A percentile compares a stretch with the other conserved stretches of the same genome.
phyloP scores from a whole-genome alignment of 192 early-diverging fungal species.

The Coemansia sp. region DNA sequence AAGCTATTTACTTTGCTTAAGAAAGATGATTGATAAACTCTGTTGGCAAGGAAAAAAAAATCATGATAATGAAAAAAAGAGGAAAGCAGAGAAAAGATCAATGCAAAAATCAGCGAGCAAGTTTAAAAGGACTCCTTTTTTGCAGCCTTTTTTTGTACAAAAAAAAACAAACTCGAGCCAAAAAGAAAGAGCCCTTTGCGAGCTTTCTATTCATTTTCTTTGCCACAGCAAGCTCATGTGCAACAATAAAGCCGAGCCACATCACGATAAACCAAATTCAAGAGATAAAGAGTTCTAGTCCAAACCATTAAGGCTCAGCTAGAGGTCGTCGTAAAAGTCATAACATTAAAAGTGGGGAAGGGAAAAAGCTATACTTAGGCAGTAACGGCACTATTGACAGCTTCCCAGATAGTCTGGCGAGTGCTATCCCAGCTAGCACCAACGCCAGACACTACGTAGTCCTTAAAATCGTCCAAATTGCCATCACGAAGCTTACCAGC shows the following conservation, averaged over 20 bases:
- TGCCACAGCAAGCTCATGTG: background rate
- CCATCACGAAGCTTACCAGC: conserved; percentile 26
- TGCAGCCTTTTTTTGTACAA: no score
- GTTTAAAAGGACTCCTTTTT: background rate
- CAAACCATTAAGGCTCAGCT: no score
- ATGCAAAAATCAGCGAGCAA: background rate
- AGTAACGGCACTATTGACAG: conserved; percentile 29
- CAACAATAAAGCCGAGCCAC: no score
- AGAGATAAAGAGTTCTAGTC: no score
- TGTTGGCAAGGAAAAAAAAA: background rate
- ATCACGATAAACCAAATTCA: no score
- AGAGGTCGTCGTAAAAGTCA: background rate
- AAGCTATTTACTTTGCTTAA: background rate
- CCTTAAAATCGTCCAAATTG: conserved; percentile 35
- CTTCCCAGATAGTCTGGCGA: conserved; percentile 21
- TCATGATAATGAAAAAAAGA: background rate
- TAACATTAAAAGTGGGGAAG: background rate
- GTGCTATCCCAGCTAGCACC: conserved; percentile 18
- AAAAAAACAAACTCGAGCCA: background rate
- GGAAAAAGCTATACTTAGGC: conserved; percentile 1
- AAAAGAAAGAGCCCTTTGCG: background rate
- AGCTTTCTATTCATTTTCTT: background rate
- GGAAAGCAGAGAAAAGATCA: background rate
- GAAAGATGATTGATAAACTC: background rate
- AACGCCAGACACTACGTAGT: conserved; percentile 35